A percentile compares a stretch with the other conserved stretches of the same genome.
These are phyloP conservation scores for Piper betle DNA, from an alignment of 164 flowering plant species.

Conservation along the genomic window DNA sequence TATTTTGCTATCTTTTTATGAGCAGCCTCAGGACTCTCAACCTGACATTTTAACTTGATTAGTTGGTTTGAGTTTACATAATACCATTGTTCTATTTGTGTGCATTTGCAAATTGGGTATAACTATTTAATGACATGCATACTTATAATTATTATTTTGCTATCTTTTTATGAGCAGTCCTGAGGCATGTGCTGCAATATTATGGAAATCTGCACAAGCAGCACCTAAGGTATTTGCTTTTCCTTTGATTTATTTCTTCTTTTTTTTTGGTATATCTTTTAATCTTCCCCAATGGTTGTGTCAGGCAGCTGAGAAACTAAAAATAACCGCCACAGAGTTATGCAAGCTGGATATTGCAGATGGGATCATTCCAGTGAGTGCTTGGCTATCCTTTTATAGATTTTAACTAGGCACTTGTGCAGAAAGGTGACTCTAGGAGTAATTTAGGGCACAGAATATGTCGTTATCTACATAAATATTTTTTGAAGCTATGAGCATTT, in stretches of 20 bases:
- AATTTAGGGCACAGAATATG: neutral
- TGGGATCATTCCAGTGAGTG: constrained; percentile 23
- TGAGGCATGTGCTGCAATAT: constrained; percentile 28
- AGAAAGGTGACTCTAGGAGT: neutral
- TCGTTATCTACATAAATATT: too few species aligned
- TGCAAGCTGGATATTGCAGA: constrained; percentile 22
- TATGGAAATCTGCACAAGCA: constrained; percentile 24
- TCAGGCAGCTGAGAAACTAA: constrained; percentile 26
- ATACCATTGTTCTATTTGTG: neutral
- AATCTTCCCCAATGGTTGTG: neutral
- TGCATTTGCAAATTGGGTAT: too few species aligned
- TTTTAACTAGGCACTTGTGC: neutral
- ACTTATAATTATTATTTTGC: too few species aligned
- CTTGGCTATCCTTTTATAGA: neutral
- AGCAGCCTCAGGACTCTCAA: constrained; percentile 10
- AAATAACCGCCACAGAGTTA: constrained; percentile 19
- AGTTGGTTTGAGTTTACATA: neutral
- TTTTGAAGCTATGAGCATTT: neutral
- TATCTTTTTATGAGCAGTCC: constrained; percentile 13
- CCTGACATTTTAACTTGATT: neutral
- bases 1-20: neutral
- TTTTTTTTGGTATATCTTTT: neutral
- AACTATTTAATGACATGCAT: neutral
- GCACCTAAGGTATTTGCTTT: constrained; percentile 21
- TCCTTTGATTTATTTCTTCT: neutral